Evolutionary conservation across 768 basidiomycete genomes (phyloP).

Genomic region (Suillus fuscotomentosus): DNA sequence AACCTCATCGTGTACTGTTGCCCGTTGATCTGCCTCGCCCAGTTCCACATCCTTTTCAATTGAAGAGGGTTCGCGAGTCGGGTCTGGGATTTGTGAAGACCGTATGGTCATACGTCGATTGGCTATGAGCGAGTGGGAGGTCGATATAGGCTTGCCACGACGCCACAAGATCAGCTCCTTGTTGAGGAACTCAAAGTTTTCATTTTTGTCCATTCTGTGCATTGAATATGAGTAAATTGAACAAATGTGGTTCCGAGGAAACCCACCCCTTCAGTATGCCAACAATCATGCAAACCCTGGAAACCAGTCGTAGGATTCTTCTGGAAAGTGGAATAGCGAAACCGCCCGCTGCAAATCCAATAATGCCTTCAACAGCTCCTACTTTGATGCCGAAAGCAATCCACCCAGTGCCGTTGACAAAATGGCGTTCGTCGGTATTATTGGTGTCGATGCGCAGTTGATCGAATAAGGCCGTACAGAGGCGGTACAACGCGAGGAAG

Average conservation of each 20-base stretch:
- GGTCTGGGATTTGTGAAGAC: slow-evolving; percentile 42
- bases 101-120: slow-evolving; percentile 54
- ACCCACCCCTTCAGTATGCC: slow-evolving; percentile 70
- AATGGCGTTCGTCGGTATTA: slow-evolving; percentile 41
- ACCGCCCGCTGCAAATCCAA: slow-evolving; percentile 57
- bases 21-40: slow-evolving; percentile 34
- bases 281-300: slow-evolving; percentile 53
- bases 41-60: slow-evolving; percentile 9
- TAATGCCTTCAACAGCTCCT: slow-evolving; percentile 60
- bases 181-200: slow-evolving; percentile 50
- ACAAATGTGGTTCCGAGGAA: background rate
- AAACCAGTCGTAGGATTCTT: slow-evolving; percentile 55
- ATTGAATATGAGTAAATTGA: background rate
- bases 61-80: slow-evolving; percentile 7
- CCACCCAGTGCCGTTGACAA: slow-evolving; percentile 66
- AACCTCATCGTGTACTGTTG: slow-evolving; percentile 46
- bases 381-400: slow-evolving; percentile 58
- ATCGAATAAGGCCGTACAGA: slow-evolving; percentile 47
- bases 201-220: slow-evolving; percentile 45
- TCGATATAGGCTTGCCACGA: slow-evolving; percentile 33
- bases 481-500: slow-evolving; percentile 55
- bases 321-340: slow-evolving; percentile 56
- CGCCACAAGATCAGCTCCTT: slow-evolving; percentile 34
- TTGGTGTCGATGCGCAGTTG: slow-evolving; percentile 51
- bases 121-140: slow-evolving; percentile 47